These are phyloP conservation scores for Cystobasidiaceae sp. DNA, from an alignment of 1,284 basidiomycete genomes.

Conservation along the genomic window DNA sequence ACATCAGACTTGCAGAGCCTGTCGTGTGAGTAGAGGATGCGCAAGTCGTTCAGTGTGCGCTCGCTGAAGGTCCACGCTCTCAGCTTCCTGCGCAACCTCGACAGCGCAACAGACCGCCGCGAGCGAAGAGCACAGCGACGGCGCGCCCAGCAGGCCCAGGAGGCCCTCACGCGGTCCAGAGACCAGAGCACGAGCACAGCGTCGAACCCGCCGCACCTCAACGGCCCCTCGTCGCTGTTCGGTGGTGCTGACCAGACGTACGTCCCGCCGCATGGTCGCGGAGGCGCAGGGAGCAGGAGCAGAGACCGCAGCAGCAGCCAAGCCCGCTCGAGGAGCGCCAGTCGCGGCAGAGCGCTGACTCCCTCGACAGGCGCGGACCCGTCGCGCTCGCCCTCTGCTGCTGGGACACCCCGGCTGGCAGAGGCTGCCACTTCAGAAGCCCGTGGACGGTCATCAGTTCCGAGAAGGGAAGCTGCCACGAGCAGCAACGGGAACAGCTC, in stretches of 20 bases:
- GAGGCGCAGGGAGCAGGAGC: constrained; percentile 23
- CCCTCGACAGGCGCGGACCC: not conserved
- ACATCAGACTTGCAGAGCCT: constrained; percentile 23
- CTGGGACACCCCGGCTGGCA: not conserved
- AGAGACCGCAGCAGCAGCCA: constrained; percentile 1
- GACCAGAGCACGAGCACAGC: not conserved
- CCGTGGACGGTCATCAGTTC: constrained; percentile 5
- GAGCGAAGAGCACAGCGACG: constrained; percentile 21
- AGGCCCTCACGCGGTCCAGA: not conserved
- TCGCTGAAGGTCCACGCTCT: not conserved
- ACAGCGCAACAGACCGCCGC: constrained; percentile 20
- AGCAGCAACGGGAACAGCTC: no score
- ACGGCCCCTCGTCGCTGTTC: not conserved
- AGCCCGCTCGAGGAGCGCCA: not conserved
- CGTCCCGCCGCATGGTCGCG: constrained; percentile 16
- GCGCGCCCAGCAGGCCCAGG: constrained; percentile 13
- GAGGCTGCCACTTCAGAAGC: not conserved
- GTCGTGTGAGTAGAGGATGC: constrained; percentile 19
- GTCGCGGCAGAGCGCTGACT: constrained; percentile 1
- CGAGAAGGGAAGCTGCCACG: not conserved
- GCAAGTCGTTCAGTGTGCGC: not conserved
- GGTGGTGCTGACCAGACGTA: constrained; percentile 5
- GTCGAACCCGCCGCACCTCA: no score
- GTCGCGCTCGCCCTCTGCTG: not conserved
- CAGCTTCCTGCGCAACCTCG: constrained; percentile 29